Evolutionary conservation across 305 asterid genomes (phyloP).

Genomic region (Nicotiana rustica): DNA sequence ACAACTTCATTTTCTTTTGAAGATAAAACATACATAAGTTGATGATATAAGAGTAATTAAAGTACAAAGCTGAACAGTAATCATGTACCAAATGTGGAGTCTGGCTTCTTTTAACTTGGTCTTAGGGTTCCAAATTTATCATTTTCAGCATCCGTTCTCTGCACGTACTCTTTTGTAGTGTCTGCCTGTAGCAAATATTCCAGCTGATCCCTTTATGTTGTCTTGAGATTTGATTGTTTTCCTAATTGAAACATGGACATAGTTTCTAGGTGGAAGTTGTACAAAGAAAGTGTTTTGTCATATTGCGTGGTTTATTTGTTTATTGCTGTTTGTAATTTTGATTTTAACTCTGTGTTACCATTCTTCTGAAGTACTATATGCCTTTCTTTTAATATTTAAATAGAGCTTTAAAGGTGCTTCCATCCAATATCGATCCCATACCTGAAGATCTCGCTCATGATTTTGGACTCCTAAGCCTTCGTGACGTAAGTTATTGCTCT

Average conservation of each 20-base stretch:
- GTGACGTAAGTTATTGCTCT: conserved; percentile 61
- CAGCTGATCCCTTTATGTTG: conserved; percentile 9
- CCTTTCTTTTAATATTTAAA: conserved; percentile 39
- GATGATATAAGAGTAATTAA: conserved; percentile 19
- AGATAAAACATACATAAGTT: neutral
- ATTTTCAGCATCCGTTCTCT: neutral
- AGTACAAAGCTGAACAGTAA: conserved; percentile 9
- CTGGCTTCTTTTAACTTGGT: neutral
- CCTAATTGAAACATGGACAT: conserved; percentile 11
- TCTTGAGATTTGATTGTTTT: conserved; percentile 1
- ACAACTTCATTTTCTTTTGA: neutral
- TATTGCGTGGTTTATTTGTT: neutral
- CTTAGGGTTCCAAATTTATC: neutral
- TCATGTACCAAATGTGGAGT: conserved; percentile 7
- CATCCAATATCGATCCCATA: conserved; percentile 79
- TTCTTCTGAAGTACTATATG: neutral
- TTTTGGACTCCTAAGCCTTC: conserved; percentile 72
- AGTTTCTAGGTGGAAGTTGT: conserved; percentile 16
- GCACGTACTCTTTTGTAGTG: neutral
- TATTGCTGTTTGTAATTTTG: conserved; percentile 23
- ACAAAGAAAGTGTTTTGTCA: conserved; percentile 9
- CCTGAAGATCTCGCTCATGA: conserved; percentile 71
- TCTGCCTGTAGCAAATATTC: conserved; percentile 7
- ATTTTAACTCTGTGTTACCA: neutral
- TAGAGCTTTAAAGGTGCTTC: conserved; percentile 79